Percentiles rank a stretch among this genome's conserved stretches.
Evolutionary conservation across 805 yeast genomes (phyloP).

Genomic region (Kluyveromyces aestuarii): DNA sequence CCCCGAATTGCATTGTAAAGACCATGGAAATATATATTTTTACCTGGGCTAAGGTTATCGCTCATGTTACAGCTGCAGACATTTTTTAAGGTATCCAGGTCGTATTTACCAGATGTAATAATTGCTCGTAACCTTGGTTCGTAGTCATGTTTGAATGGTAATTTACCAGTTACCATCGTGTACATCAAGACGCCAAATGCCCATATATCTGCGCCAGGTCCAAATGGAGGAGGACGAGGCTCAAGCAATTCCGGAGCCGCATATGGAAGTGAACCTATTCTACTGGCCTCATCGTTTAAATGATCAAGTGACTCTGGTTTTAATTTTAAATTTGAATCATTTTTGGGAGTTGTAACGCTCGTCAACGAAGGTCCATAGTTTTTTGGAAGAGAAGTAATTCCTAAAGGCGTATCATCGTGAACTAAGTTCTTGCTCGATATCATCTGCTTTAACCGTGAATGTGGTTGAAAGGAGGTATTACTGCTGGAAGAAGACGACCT

Average conservation of each 20-base stretch:
- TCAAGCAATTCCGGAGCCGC: slow-evolving; percentile 74
- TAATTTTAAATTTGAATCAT: slow-evolving; percentile 7
- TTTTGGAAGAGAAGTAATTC: slow-evolving; percentile 21
- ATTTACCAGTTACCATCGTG: slow-evolving; percentile 60
- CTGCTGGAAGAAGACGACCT: slow-evolving; percentile 26
- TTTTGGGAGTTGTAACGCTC: slow-evolving; percentile 8
- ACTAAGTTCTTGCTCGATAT: slow-evolving; percentile 19
- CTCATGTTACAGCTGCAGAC: slow-evolving; percentile 27
- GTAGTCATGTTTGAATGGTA: slow-evolving; percentile 80
- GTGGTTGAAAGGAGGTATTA: slow-evolving; percentile 3
- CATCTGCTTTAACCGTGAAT: slow-evolving; percentile 14
- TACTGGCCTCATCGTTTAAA: not conserved
- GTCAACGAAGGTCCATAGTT: slow-evolving; percentile 25
- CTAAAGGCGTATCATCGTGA: slow-evolving; percentile 28
- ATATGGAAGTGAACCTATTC: slow-evolving; percentile 82
- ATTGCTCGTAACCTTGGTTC: slow-evolving; percentile 70
- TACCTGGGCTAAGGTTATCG: not conserved
- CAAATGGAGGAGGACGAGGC: slow-evolving; percentile 50
- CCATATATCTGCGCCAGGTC: slow-evolving; percentile 79
- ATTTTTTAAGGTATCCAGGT: slow-evolving; percentile 34
- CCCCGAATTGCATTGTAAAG: slow-evolving; percentile 36
- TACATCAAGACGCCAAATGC: slow-evolving; percentile 76
- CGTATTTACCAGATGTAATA: slow-evolving; percentile 60
- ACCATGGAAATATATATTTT: slow-evolving; percentile 6
- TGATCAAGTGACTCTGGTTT: slow-evolving; percentile 2